Conservation (phyloP, 257 asterid species). For the Gentiana macrophylla region DNA sequence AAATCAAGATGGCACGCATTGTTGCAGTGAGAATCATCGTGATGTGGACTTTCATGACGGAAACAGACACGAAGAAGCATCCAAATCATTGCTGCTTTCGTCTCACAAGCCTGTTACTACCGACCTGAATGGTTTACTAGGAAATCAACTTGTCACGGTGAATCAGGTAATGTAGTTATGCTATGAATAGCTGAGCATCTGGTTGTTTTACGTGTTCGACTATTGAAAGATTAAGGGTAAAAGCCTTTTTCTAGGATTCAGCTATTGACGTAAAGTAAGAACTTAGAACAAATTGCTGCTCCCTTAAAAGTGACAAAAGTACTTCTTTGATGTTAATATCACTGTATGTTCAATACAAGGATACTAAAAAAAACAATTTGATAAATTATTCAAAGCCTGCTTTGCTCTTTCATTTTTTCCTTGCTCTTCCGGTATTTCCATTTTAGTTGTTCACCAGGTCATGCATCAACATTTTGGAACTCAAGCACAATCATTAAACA, state of each 20-base stretch:
- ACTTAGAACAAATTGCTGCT: background rate
- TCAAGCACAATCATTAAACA: too few species aligned
- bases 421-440: background rate
- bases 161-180: constrained; percentile 1
- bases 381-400: too few species aligned
- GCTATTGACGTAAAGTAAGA: background rate
- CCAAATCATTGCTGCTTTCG: background rate
- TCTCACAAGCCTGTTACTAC: background rate
- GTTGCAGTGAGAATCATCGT: background rate
- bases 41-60: background rate
- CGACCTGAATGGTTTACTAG: background rate
- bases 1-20: background rate
- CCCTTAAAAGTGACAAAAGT: background rate
- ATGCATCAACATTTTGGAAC: too few species aligned
- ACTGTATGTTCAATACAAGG: background rate
- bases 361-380: too few species aligned
- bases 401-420: background rate
- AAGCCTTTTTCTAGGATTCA: background rate
- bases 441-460: background rate
- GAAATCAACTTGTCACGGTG: background rate
- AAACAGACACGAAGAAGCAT: background rate
- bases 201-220: background rate
- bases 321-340: background rate
- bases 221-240: too few species aligned
- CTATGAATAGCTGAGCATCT: background rate